Evolutionary conservation across 805 yeast genomes (phyloP).

Genomic region (Wickerhamomyces canadensis): DNA sequence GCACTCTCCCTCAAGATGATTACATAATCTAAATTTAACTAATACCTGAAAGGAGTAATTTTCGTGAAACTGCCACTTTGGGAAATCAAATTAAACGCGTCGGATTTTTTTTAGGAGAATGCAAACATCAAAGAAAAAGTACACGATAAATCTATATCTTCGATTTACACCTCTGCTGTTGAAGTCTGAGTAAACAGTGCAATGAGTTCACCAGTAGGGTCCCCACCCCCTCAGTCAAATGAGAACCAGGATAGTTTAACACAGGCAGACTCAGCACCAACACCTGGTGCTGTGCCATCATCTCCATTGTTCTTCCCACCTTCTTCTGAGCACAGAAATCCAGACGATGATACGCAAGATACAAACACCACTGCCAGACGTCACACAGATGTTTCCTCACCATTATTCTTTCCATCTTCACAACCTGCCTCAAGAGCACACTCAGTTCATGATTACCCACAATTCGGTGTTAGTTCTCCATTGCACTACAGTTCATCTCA

Average conservation of each 20-base stretch:
- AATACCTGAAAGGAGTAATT: too few species aligned
- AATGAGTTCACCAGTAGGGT: slow-evolving; percentile 13
- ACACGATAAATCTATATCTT: too few species aligned
- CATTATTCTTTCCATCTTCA: slow-evolving; percentile 30
- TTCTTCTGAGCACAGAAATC: slow-evolving; percentile 27
- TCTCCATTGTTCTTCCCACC: slow-evolving; percentile 49
- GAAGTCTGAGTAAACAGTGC: too few species aligned
- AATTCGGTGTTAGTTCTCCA: slow-evolving; percentile 37
- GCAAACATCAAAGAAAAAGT: not conserved
- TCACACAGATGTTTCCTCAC: slow-evolving; percentile 24
- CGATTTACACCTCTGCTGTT: too few species aligned
- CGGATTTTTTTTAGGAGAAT: slow-evolving; percentile 2
- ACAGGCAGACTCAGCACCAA: slow-evolving; percentile 5
- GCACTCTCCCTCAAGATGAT: too few species aligned
- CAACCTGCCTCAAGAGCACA: slow-evolving; percentile 17
- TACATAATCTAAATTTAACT: too few species aligned
- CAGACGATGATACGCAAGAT: slow-evolving; percentile 3
- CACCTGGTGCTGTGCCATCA: slow-evolving; percentile 32
- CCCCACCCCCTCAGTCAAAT: not conserved
- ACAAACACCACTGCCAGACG: slow-evolving; percentile 12
- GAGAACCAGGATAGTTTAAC: slow-evolving; percentile 5
- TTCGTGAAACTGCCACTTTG: slow-evolving; percentile 2
- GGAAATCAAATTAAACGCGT: slow-evolving; percentile 24
- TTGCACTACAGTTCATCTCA: slow-evolving; percentile 37
- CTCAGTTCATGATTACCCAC: slow-evolving; percentile 1